Conservation (phyloP, 1,284 basidiomycete genomes). For the Papiliotrema fonsecae region DNA sequence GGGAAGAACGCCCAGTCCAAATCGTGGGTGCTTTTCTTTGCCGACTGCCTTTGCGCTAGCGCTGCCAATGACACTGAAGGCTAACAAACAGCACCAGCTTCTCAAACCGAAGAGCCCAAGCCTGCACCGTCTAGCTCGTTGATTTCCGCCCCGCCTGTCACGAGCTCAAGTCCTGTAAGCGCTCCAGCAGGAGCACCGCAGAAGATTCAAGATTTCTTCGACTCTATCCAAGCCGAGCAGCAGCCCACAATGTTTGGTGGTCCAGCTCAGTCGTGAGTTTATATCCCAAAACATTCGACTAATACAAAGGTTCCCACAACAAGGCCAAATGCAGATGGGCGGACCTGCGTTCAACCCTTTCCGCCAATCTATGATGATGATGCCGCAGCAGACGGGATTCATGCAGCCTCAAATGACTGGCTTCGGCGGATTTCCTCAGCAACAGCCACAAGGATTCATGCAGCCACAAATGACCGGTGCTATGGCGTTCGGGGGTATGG, state of each 20-base stretch:
- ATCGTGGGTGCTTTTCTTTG: conserved; percentile 2
- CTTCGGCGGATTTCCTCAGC: conserved; percentile 47
- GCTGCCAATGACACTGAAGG: neutral
- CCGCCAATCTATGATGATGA: conserved; percentile 55
- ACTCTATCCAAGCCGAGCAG: conserved; percentile 79
- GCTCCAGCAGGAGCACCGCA: conserved; percentile 34
- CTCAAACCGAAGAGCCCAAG: neutral
- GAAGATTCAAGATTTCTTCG: conserved; percentile 79
- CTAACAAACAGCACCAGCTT: neutral
- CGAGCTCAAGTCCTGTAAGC: conserved; percentile 5
- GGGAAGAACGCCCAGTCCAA: conserved; percentile 13
- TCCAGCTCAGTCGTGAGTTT: conserved; percentile 16
- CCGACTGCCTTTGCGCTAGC: neutral
- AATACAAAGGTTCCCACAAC: conserved; percentile 6
- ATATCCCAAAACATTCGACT: neutral
- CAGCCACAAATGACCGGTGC: conserved; percentile 50
- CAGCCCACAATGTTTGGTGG: conserved; percentile 41
- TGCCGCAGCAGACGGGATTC: conserved; percentile 54
- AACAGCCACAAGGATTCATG: conserved; percentile 27
- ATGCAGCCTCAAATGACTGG: conserved; percentile 60
- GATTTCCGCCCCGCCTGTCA: conserved; percentile 4
- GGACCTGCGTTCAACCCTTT: conserved; percentile 77
- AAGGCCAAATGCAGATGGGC: conserved; percentile 23
- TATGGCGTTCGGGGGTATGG: conserved; percentile 28
- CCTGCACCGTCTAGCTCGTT: neutral